phyloP scores from a whole-genome alignment of 2,329 filamentous ascomycete species.

The Tolypocladium album region DNA sequence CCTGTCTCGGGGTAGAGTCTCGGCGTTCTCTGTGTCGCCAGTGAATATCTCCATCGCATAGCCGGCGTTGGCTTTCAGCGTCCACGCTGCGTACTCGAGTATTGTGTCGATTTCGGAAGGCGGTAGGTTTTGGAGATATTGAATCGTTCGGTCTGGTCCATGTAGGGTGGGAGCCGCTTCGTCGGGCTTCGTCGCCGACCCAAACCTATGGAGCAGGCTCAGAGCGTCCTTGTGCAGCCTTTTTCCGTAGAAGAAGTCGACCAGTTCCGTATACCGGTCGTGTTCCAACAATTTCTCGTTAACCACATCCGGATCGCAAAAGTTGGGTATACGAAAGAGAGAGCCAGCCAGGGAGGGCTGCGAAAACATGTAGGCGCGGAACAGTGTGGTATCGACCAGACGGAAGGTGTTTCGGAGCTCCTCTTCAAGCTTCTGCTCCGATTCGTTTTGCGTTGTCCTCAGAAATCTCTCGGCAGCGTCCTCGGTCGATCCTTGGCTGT shows the following conservation, averaged over 20 bases:
- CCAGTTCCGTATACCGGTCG: constrained; percentile 80
- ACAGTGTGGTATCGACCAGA: constrained; percentile 86
- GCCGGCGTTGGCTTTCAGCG: constrained; percentile 58
- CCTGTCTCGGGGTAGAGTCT: constrained; percentile 67
- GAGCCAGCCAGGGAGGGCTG: constrained; percentile 75
- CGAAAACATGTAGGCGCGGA: constrained; percentile 90
- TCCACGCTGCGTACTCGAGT: constrained; percentile 86
- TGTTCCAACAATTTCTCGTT: constrained; percentile 86
- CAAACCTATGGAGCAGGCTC: constrained; percentile 72
- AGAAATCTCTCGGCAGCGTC: constrained; percentile 47
- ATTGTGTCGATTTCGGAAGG: constrained; percentile 85
- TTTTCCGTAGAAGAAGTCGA: constrained; percentile 97
- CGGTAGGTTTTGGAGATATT: constrained; percentile 81
- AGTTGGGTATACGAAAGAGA: constrained; percentile 91
- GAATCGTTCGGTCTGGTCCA: constrained; percentile 74
- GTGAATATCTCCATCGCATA: constrained; percentile 88
- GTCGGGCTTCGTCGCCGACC: constrained; percentile 43
- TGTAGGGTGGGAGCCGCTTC: constrained; percentile 49
- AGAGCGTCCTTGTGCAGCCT: constrained; percentile 82
- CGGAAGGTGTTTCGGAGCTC: constrained; percentile 68
- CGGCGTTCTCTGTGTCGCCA: constrained; percentile 88
- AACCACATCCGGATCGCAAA: constrained; percentile 91
- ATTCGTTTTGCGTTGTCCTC: constrained; percentile 32
- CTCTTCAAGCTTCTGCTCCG: constrained; percentile 53
- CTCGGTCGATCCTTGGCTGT: constrained; percentile 32